These are phyloP conservation scores for Leavenworthia alabamica DNA, from an alignment of 345 rosid species.

Conservation along the genomic window DNA sequence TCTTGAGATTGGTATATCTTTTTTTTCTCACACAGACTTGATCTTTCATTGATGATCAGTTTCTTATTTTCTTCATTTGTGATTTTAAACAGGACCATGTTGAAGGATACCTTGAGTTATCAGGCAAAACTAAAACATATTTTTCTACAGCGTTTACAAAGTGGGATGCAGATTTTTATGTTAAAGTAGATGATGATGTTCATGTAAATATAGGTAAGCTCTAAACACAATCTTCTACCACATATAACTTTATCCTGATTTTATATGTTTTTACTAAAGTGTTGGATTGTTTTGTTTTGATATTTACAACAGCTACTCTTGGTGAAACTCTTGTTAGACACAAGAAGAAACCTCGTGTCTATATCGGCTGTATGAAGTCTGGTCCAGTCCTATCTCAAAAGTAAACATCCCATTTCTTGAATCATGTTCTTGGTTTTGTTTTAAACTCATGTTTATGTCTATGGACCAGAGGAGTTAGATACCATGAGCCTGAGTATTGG, in stretches of 20 bases:
- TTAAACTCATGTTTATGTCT: background rate
- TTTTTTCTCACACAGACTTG: background rate
- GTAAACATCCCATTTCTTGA: conserved; percentile 34
- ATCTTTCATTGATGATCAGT: background rate
- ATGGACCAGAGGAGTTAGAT: conserved; percentile 66
- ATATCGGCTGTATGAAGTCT: conserved; percentile 96
- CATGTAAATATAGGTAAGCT: conserved; percentile 64
- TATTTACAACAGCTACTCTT: conserved; percentile 26
- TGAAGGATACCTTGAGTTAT: conserved; percentile 48
- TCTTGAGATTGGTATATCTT: conserved; percentile 67
- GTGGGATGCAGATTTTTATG: conserved; percentile 74
- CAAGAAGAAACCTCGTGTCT: conserved; percentile 65
- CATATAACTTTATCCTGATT: too few relatives aligned
- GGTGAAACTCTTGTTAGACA: conserved; percentile 68
- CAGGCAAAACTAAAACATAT: conserved; percentile 48
- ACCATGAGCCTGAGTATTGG: conserved; percentile 95
- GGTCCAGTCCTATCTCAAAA: conserved; percentile 89
- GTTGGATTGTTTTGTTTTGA: conserved; percentile 2
- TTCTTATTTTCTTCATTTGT: background rate
- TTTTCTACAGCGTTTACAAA: conserved; percentile 44
- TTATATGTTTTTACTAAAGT: background rate
- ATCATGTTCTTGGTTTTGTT: background rate
- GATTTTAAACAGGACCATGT: conserved; percentile 45
- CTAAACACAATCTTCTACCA: background rate
- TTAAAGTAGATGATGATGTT: conserved; percentile 74